phyloP scores from a whole-genome alignment of 495 filamentous ascomycete genomes.

The Hypoxylon perforatum region DNA sequence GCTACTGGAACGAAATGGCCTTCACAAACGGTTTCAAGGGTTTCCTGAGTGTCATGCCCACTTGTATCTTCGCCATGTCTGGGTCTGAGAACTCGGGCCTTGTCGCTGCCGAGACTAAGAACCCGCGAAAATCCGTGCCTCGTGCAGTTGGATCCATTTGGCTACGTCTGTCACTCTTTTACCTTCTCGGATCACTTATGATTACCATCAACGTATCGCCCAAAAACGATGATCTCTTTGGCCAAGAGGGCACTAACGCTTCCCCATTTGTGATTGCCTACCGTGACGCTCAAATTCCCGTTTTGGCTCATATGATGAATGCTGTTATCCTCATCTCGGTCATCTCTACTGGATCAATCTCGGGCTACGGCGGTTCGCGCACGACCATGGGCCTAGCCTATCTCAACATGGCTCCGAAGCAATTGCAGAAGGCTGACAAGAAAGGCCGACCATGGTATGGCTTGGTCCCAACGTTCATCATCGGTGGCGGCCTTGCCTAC shows the following conservation, averaged over 20 bases:
- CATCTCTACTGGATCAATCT: constrained; percentile 64
- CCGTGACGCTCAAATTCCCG: constrained; percentile 65
- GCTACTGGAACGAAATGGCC: constrained; percentile 64
- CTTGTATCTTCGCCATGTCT: constrained; percentile 70
- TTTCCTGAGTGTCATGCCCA: constrained; percentile 70
- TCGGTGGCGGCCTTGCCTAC: constrained; percentile 64
- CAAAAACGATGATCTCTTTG: constrained; percentile 56
- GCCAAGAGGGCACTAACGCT: constrained; percentile 57
- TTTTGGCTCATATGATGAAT: constrained; percentile 72
- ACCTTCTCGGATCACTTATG: constrained; percentile 70
- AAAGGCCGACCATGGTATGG: constrained; percentile 62
- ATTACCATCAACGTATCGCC: constrained; percentile 70
- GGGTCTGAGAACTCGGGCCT: constrained; percentile 71
- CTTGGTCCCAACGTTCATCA: constrained; percentile 59
- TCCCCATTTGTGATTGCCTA: constrained; percentile 75
- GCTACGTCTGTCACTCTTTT: constrained; percentile 67
- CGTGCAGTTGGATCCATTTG: constrained; percentile 68
- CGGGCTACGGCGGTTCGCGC: constrained; percentile 65
- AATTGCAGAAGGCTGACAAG: constrained; percentile 61
- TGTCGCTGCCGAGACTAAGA: constrained; percentile 68
- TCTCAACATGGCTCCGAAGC: constrained; percentile 62
- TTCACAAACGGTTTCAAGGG: constrained; percentile 69
- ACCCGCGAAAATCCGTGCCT: constrained; percentile 65
- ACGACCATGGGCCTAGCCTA: constrained; percentile 65
- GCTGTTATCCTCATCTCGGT: constrained; percentile 68